Evolutionary conservation across 768 basidiomycete genomes (phyloP).

Genomic region (Ephemerocybe angulata): DNA sequence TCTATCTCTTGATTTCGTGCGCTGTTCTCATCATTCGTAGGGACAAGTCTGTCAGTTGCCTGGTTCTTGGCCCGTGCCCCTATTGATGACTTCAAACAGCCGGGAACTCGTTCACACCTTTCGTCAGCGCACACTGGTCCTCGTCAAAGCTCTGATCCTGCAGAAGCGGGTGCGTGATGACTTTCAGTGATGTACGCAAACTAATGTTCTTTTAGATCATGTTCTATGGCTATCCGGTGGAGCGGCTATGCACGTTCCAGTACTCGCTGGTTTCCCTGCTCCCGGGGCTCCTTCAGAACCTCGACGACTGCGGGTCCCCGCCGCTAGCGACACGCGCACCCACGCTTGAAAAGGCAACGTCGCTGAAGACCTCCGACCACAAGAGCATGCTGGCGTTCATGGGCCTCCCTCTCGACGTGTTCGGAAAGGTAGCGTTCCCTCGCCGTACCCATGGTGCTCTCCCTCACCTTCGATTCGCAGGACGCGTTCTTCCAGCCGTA

Average conservation of each 20-base stretch:
- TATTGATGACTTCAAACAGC: constrained; percentile 36
- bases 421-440: constrained; percentile 67
- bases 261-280: constrained; percentile 94
- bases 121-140: constrained; percentile 84
- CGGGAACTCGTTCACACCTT: constrained; percentile 93
- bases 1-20: background rate
- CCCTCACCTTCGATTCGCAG: constrained; percentile 30
- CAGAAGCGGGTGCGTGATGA: constrained; percentile 74
- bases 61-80: too few relatives aligned
- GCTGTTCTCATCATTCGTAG: constrained; percentile 29
- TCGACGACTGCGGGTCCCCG: constrained; percentile 92
- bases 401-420: constrained; percentile 91
- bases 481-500: constrained; percentile 98
- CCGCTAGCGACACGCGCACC: constrained; percentile 65
- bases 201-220: constrained; percentile 59
- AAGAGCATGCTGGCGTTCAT: constrained; percentile 89
- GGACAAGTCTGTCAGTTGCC: constrained; percentile 69
- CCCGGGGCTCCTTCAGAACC: constrained; percentile 82
- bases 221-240: constrained; percentile 96
- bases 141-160: constrained; percentile 92
- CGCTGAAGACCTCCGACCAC: constrained; percentile 82
- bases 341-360: constrained; percentile 61
- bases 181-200: background rate
- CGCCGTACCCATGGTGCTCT: background rate
- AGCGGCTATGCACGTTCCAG: constrained; percentile 93